Evolutionary conservation across 495 filamentous ascomycete genomes (phyloP), one percentile per base, ranked within the genome.

Genomic region (Aspergillus nanangensis): DNA sequence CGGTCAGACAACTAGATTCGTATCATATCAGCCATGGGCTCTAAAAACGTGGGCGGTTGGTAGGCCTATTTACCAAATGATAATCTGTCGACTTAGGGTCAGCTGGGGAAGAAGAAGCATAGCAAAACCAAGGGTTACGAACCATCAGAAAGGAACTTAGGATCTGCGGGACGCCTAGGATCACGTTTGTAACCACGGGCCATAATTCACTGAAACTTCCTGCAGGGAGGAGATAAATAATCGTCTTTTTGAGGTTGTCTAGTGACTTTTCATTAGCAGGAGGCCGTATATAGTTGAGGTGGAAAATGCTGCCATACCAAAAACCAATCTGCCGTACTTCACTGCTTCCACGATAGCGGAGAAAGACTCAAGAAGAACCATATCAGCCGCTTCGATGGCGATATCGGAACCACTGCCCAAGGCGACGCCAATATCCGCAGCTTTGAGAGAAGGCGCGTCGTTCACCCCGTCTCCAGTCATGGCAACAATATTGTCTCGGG

Each of bases 281-380:
- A n/a, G n/a, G n/a, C n/a, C n/a, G n/a, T n/a, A n/a, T n/a, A n/a
- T n/a, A n/a, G n/a, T n/a, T n/a, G n/a, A n/a, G n/a, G n/a, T n/a
- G n/a, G n/a, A n/a, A n/a, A n/a, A n/a, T n/a, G n/a, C n/a, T n/a
- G n/a, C n/a, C n/a, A n/a, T n/a, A n/a, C n/a, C n/a, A 52, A 76
- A 81, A 1, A 77, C 75, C 0, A 75, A 50, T 8, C 79, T 56
- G 1, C 81, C 81, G 41, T 74, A 75, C n/a, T 76, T 62, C 4
- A 87, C 76, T 1, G 83, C 85, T 51, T 81, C 78, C 3, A 87
- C 77, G n/a, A 88, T 75, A 3, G 76, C 79, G 3, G 70, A 68
- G 53, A 89, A 87, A 0, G 74, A 77, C 17, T 86, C 83, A 1
- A 87, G 65, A 8, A 88, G 67, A 0, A 87, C 79, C 76, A 87